Evolutionary conservation across 2,329 filamentous ascomycete species (phyloP).

Genomic region (Atkinsonella hypoxylon): DNA sequence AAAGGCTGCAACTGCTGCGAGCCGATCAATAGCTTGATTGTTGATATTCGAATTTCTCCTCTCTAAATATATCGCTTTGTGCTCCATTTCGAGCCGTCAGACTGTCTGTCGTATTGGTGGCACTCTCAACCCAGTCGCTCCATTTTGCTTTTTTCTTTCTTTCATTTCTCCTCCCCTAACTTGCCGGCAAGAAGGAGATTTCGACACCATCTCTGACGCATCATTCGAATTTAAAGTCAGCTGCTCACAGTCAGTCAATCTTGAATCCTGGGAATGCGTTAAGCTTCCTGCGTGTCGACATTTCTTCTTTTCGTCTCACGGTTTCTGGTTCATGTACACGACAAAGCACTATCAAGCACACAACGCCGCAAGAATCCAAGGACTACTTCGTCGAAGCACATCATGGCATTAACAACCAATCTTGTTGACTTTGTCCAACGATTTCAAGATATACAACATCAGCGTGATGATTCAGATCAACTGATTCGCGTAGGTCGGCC

Average conservation of each 20-base stretch:
- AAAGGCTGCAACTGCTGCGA: no score
- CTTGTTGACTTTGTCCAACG: slow-evolving; percentile 35
- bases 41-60: no score
- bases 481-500: slow-evolving; percentile 31
- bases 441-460: slow-evolving; percentile 30
- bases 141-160: neutral
- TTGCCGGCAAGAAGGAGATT: neutral
- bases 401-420: slow-evolving; percentile 15
- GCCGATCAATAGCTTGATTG: no score
- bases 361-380: neutral
- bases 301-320: no score
- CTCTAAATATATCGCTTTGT: no score
- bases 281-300: no score
- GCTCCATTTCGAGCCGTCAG: no score
- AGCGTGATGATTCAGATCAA: slow-evolving; percentile 28
- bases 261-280: no score
- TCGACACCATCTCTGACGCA: neutral
- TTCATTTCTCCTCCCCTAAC: neutral
- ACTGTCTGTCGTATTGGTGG: no score
- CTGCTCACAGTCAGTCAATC: no score
- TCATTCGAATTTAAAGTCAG: neutral
- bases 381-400: neutral
- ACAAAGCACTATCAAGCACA: neutral
- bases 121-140: neutral
- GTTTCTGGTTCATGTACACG: neutral